These are phyloP conservation scores for Ogataea salicorniae DNA, from an alignment of 805 yeast genomes.

Conservation along the genomic window DNA sequence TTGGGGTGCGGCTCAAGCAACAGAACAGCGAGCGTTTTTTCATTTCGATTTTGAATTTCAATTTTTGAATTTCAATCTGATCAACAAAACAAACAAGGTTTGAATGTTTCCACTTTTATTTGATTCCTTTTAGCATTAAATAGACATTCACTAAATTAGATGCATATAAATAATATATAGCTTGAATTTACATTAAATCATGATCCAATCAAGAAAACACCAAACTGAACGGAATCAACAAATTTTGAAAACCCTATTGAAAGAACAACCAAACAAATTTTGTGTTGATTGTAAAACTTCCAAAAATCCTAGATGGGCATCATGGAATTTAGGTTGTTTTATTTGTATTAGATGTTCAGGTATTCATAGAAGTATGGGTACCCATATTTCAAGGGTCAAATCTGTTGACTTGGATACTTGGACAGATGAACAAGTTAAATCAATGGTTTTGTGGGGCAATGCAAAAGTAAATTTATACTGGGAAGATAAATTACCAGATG, in stretches of 20 bases:
- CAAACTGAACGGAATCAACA: constrained; percentile 53
- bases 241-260: constrained; percentile 67
- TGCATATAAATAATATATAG: not conserved
- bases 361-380: constrained; percentile 90
- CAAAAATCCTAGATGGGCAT: constrained; percentile 95
- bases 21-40: too few relatives aligned
- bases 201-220: constrained; percentile 11
- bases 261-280: constrained; percentile 67
- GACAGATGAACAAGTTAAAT: constrained; percentile 87
- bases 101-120: too few relatives aligned
- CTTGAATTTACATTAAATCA: not conserved
- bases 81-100: too few relatives aligned
- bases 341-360: constrained; percentile 95
- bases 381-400: constrained; percentile 89
- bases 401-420: constrained; percentile 93
- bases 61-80: too few relatives aligned
- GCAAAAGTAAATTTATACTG: constrained; percentile 71
- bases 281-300: constrained; percentile 93
- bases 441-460: constrained; percentile 86
- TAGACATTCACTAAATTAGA: not conserved
- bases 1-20: too few relatives aligned
- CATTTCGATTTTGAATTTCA: too few relatives aligned
- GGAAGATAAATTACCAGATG: constrained; percentile 72
- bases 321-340: constrained; percentile 92
- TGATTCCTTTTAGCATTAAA: too few relatives aligned